Percentiles rank a stretch among this genome's conserved stretches.
These are phyloP conservation scores for Curvularia hawaiiensis DNA, from an alignment of 2,329 filamentous ascomycete species.

Conservation along the genomic window DNA sequence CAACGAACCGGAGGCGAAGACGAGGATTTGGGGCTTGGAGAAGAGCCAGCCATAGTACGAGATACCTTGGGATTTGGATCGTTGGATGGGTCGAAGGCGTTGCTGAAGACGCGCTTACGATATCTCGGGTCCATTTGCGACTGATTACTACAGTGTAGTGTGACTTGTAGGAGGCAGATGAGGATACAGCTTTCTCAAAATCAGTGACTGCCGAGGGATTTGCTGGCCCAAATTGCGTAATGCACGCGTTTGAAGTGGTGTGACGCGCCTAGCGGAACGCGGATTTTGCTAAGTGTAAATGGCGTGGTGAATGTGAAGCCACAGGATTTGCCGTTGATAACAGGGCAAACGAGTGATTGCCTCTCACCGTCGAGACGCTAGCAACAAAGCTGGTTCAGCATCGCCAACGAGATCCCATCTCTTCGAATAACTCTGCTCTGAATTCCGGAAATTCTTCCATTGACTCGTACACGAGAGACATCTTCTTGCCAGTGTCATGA, in stretches of 20 bases:
- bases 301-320: constrained; percentile 6
- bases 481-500: constrained; percentile 32
- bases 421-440: constrained; percentile 37
- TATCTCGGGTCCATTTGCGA: constrained; percentile 14
- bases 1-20: not conserved
- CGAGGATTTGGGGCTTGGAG: not conserved
- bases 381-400: not conserved
- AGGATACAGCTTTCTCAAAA: not conserved
- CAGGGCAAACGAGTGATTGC: not conserved
- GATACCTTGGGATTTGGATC: constrained; percentile 7
- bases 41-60: not conserved
- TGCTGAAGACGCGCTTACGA: constrained; percentile 26
- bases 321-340: not conserved
- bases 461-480: constrained; percentile 32
- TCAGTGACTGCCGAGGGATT: not conserved
- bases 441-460: constrained; percentile 42
- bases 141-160: not conserved
- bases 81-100: constrained; percentile 18
- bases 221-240: not conserved
- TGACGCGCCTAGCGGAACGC: not conserved
- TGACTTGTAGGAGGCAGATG: not conserved
- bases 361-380: not conserved
- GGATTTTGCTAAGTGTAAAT: not conserved
- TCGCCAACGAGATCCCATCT: constrained; percentile 35
- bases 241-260: not conserved